Conservation (phyloP, 768 basidiomycete genomes). For the Chalciporus piperatus region DNA sequence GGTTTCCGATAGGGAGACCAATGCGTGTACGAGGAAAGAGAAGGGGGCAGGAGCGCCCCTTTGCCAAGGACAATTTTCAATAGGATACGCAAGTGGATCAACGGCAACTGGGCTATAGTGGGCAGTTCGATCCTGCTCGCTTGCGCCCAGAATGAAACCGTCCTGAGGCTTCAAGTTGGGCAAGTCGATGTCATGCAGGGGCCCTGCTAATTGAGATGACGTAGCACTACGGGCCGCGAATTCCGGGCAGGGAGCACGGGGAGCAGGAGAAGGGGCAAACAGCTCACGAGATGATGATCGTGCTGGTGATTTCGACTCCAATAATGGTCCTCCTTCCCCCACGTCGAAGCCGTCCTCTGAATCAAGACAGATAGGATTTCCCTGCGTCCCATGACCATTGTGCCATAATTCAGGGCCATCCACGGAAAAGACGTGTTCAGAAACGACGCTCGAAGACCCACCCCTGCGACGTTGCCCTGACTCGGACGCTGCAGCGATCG, state of each 20-base stretch:
- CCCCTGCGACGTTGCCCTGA: slow-evolving; percentile 16
- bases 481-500: slow-evolving; percentile 6
- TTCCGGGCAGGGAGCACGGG: slow-evolving; percentile 9
- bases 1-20: slow-evolving; percentile 59
- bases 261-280: not conserved
- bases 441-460: slow-evolving; percentile 13
- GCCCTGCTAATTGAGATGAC: slow-evolving; percentile 6
- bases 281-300: slow-evolving; percentile 15
- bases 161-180: slow-evolving; percentile 5
- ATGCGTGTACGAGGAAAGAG: slow-evolving; percentile 64
- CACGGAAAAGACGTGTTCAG: slow-evolving; percentile 13
- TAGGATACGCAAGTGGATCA: slow-evolving; percentile 49
- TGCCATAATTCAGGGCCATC: slow-evolving; percentile 15
- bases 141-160: slow-evolving; percentile 22
- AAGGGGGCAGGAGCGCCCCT: slow-evolving; percentile 50
- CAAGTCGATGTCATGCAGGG: not conserved
- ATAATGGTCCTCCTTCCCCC: slow-evolving; percentile 3
- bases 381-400: slow-evolving; percentile 22
- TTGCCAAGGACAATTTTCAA: slow-evolving; percentile 43
- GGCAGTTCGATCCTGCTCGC: slow-evolving; percentile 18
- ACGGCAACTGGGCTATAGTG: slow-evolving; percentile 34
- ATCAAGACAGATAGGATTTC: slow-evolving; percentile 26
- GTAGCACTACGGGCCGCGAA: not conserved
- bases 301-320: not conserved
- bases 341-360: slow-evolving; percentile 14